Conservation (phyloP, 805 yeast genomes). For the Monosporozyma siamensis region DNA sequence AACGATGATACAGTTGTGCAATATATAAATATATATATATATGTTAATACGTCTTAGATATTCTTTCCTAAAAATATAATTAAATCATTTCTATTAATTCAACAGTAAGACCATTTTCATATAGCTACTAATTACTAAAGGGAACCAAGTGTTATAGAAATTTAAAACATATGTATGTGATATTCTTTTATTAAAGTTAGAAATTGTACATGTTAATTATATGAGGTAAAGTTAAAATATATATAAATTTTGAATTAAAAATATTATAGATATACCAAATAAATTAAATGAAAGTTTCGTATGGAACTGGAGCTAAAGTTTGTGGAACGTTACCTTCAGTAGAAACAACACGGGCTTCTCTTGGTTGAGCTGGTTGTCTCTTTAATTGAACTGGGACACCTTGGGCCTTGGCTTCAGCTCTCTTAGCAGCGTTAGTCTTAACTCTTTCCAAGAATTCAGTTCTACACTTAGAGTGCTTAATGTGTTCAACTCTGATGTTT, state of each 20-base stretch:
- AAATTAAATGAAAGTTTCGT: slow-evolving; percentile 96
- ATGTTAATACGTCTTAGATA: slow-evolving; percentile 6
- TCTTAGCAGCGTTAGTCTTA: slow-evolving; percentile 89
- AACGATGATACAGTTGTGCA: no score
- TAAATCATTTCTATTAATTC: no score
- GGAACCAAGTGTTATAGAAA: no score
- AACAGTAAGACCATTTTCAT: no score
- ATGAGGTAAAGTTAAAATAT: slow-evolving; percentile 1
- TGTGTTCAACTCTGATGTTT: slow-evolving; percentile 97
- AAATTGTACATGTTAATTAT: slow-evolving; percentile 11
- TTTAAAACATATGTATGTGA: background rate
- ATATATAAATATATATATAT: background rate
- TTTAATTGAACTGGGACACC: slow-evolving; percentile 87
- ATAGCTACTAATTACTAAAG: no score
- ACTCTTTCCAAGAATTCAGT: slow-evolving; percentile 98
- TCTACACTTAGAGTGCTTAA: slow-evolving; percentile 99
- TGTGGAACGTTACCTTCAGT: slow-evolving; percentile 83
- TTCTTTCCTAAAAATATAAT: slow-evolving; percentile 3
- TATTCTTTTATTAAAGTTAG: slow-evolving; percentile 3
- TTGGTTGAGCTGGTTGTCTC: slow-evolving; percentile 98
- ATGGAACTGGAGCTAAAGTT: slow-evolving; percentile 97
- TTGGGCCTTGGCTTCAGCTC: slow-evolving; percentile 87
- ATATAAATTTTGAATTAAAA: background rate
- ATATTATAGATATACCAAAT: slow-evolving; percentile 9
- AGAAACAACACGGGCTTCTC: slow-evolving; percentile 79